phyloP scores from a whole-genome alignment of 2,329 filamentous ascomycete genomes.

The Pleurostoma richardsiae region DNA sequence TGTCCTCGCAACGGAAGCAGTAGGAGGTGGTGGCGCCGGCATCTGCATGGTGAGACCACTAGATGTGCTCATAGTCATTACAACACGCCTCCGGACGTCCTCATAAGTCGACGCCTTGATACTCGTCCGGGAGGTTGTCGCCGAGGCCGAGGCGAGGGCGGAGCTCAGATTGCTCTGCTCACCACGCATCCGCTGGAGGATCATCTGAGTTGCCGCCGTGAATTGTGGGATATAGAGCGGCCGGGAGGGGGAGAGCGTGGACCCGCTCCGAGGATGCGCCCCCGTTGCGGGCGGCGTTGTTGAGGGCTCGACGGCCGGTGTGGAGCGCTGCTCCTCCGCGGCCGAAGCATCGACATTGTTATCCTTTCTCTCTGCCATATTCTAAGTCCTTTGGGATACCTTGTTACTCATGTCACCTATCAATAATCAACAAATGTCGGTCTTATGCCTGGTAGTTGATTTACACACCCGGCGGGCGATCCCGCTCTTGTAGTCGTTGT shows the following conservation, averaged over 20 bases:
- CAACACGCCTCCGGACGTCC: constrained; percentile 31
- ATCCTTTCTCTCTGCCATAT: no score
- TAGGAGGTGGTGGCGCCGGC: constrained; percentile 12
- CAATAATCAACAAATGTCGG: no score
- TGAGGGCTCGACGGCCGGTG: no score
- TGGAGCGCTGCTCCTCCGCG: no score
- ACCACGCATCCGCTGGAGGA: constrained; percentile 14
- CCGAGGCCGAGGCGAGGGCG: constrained; percentile 16
- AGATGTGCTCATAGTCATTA: constrained; percentile 32
- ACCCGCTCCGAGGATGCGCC: constrained; percentile 18
- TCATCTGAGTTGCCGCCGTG: constrained; percentile 11
- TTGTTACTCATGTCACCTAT: no score
- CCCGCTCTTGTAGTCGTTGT: no score
- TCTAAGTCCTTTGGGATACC: no score
- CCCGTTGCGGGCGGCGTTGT: no score
- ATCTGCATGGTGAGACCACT: constrained; percentile 28
- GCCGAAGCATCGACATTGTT: no score
- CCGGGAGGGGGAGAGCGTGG: constrained; percentile 66
- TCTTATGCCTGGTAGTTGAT: no score
- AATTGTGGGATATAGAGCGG: constrained; percentile 25
- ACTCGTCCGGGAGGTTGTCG: constrained; percentile 3
- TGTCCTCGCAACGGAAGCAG: no score
- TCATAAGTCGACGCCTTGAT: constrained; percentile 29
- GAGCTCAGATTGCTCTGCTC: constrained; percentile 16
- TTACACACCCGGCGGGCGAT: no score